Evolutionary conservation across 2,329 filamentous ascomycete genomes (phyloP), one percentile per base, ranked within the genome.

Genomic region (Diaporthe vexans): DNA sequence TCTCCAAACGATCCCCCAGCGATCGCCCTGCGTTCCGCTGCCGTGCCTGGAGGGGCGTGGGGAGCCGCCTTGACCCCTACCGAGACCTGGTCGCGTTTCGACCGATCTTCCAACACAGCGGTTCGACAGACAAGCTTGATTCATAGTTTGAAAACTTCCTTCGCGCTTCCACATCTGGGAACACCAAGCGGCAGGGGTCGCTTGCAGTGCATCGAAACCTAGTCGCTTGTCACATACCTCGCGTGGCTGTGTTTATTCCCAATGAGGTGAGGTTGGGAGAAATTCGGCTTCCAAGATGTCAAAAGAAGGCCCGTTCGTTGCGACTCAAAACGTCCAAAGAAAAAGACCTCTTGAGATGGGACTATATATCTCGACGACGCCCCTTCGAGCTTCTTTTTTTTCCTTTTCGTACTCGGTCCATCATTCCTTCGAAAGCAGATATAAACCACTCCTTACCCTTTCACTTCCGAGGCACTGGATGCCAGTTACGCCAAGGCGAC

Each of bases 91-190:
- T 52, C 52, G 26, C 24, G 73, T 74, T 74, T 74, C 73, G 65
- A 74, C 73, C 59, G 58, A 74, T 74, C 73, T 74, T 74, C 73
- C 73, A 70, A 72, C 68, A 58, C 68, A 24, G 48, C 52, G 4
- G 56, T 52, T 67, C 46, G 65, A 43, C 72, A 71, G 57, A 70
- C 72, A 73, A 52, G 51, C 26, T 59, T 70, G 43, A 59, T 35
- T 35, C 40, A 58, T 46, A 54, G 29, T 51, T 69, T 48, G 29
- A 43, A 58, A 69, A 70, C 33, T 33, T 51, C 29, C 29, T 4
- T 26, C n/a, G 29, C 21, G 37, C 51, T 46, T 40, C 37, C 61
- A 68, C 46, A 54, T 54, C 63, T 29, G 63, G 63, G 48, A 68
- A 54, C 63, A 37, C 17, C 63, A 68, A 68, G 63, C 63, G 63